Percentiles rank a stretch among this genome's conserved stretches.
phyloP scores from a whole-genome alignment of 495 filamentous ascomycete genomes.

The Aspergillus kassunensis region DNA sequence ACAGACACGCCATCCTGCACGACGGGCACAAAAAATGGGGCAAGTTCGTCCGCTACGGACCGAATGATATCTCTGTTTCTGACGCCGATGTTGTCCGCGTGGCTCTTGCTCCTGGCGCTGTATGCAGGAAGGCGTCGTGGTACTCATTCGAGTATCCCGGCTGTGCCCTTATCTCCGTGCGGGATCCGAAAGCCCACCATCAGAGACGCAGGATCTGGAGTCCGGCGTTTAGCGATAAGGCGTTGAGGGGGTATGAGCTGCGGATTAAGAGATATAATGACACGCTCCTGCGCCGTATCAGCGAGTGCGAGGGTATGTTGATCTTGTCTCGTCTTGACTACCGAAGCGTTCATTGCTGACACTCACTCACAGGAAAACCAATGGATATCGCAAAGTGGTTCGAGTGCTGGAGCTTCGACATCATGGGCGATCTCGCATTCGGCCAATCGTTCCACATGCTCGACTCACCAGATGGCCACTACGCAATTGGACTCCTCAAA shows the following conservation, averaged over 20 bases:
- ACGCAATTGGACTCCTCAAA: constrained; percentile 3
- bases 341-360: too few relatives aligned
- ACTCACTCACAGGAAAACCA: background rate
- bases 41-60: constrained; percentile 23
- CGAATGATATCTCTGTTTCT: constrained; percentile 30
- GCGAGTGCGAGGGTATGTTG: constrained; percentile 2
- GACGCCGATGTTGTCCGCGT: constrained; percentile 26
- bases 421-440: constrained; percentile 41
- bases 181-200: constrained; percentile 30
- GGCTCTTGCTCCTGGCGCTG: constrained; percentile 30
- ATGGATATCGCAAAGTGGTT: constrained; percentile 32
- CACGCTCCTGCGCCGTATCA: constrained; percentile 17
- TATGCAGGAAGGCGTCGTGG: constrained; percentile 34
- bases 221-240: constrained; percentile 29
- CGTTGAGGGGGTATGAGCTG: constrained; percentile 32
- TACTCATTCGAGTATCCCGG: constrained; percentile 31
- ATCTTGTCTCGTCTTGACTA: too few relatives aligned
- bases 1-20: constrained; percentile 24
- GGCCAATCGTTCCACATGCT: constrained; percentile 38
- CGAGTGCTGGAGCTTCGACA: constrained; percentile 32
- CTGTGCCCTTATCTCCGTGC: constrained; percentile 31
- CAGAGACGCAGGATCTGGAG: constrained; percentile 32
- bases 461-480: constrained; percentile 11
- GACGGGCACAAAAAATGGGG: constrained; percentile 8
- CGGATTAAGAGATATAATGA: constrained; percentile 21